A percentile compares a stretch with the other conserved stretches of the same genome.
phyloP scores from a whole-genome alignment of 768 basidiomycete genomes.

The Kondoa subrosea region DNA sequence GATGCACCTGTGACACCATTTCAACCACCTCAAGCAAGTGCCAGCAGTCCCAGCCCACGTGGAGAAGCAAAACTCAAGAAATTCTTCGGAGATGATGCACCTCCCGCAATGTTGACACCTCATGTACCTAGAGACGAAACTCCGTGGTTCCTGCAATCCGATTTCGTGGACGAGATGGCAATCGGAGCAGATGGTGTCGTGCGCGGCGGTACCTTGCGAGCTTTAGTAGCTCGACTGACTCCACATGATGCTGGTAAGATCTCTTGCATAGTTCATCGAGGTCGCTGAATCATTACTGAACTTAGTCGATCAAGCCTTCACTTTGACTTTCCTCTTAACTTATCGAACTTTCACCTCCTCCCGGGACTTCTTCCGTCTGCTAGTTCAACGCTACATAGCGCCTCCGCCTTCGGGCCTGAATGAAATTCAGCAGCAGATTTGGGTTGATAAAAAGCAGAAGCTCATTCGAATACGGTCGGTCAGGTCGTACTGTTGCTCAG shows the following conservation, averaged over 20 bases:
- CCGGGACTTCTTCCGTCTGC: conserved; percentile 62
- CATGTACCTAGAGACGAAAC: conserved; percentile 1
- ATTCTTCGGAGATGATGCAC: conserved; percentile 49
- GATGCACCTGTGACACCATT: background rate
- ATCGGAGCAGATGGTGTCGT: conserved; percentile 72
- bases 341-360: conserved; percentile 84
- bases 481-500: background rate
- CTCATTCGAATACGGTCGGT: conserved; percentile 70
- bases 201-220: conserved; percentile 67
- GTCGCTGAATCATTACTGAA: conserved; percentile 10
- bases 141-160: conserved; percentile 74
- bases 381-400: conserved; percentile 63
- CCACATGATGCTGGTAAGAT: conserved; percentile 60
- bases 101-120: conserved; percentile 22
- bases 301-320: conserved; percentile 54
- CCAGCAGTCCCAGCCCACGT: conserved; percentile 2
- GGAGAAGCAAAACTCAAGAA: conserved; percentile 43
- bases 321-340: conserved; percentile 81
- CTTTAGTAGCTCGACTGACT: conserved; percentile 75
- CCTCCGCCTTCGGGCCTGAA: conserved; percentile 52
- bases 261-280: conserved; percentile 37
- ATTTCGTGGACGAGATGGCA: conserved; percentile 62
- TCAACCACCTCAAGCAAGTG: conserved; percentile 4
- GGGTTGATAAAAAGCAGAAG: conserved; percentile 70
- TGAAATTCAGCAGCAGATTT: conserved; percentile 50